phyloP scores from a whole-genome alignment of 83 land plant species.

The Diphasiastrum complanatum region DNA sequence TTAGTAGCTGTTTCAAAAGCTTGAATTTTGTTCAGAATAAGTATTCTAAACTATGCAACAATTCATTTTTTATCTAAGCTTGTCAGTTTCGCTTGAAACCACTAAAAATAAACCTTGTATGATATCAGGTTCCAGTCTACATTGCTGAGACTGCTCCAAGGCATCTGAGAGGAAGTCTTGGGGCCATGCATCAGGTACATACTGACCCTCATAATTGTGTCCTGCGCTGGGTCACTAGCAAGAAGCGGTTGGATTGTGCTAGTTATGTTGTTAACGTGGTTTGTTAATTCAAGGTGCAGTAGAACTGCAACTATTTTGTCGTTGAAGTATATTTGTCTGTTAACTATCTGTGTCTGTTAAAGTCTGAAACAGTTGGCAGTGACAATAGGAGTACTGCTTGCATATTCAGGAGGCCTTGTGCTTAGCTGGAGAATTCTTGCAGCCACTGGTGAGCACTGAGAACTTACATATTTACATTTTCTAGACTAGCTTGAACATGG shows the following conservation, averaged over 20 bases:
- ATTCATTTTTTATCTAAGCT: too few species aligned
- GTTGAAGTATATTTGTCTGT: too few species aligned
- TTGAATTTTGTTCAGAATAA: too few species aligned
- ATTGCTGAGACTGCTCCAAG: conserved; percentile 36
- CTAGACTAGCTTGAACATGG: too few species aligned
- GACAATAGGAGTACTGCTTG: conserved; percentile 22
- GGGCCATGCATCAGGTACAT: conserved; percentile 22
- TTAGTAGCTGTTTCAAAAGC: too few species aligned
- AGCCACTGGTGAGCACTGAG: conserved; percentile 18
- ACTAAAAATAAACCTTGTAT: neutral
- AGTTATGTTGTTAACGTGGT: too few species aligned
- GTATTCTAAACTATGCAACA: too few species aligned
- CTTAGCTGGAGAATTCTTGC: conserved; percentile 22
- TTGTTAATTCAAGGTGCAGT: too few species aligned
- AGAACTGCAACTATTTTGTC: too few species aligned
- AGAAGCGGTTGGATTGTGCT: neutral
- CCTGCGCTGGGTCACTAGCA: neutral
- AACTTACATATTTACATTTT: too few species aligned
- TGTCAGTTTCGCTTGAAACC: neutral
- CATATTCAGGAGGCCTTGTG: conserved; percentile 21
- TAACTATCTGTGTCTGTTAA: too few species aligned
- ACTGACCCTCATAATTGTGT: neutral
- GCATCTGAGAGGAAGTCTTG: conserved; percentile 29
- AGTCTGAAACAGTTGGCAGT: conserved; percentile 25
- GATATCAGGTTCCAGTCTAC: conserved; percentile 36